A percentile compares a stretch with the other conserved stretches of the same genome.
phyloP scores from a whole-genome alignment of 2,329 filamentous ascomycete species.

The Sclerotinia subarctica region DNA sequence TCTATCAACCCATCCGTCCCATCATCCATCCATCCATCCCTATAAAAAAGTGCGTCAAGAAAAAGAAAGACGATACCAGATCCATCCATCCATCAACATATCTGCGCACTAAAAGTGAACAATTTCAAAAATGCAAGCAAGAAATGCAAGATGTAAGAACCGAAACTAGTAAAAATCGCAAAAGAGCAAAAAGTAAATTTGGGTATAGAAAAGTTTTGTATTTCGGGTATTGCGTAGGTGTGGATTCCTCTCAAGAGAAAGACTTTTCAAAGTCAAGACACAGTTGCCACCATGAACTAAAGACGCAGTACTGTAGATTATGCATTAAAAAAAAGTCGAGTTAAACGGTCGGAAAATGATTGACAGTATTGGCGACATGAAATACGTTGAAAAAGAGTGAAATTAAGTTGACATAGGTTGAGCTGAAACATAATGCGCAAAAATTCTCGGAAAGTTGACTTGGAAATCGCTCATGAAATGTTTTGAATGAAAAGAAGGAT shows the following conservation, averaged over 20 bases:
- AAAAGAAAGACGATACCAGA: conserved; percentile 14
- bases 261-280: conserved; percentile 1
- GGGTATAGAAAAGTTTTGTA: conserved; percentile 16
- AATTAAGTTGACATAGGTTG: neutral
- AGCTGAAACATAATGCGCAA: conserved; percentile 7
- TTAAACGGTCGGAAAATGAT: conserved; percentile 13
- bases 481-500: neutral
- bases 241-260: conserved; percentile 1
- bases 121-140: neutral
- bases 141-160: conserved; percentile 9
- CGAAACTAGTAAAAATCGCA: neutral
- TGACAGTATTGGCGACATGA: neutral
- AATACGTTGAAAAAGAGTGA: neutral
- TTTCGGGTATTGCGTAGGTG: conserved; percentile 5
- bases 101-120: neutral
- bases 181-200: neutral
- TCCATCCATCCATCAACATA: conserved; percentile 17
- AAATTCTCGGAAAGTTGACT: neutral
- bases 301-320: neutral
- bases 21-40: conserved; percentile 8
- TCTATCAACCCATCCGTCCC: neutral
- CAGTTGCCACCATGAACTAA: neutral
- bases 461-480: neutral
- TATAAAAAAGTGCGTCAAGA: conserved; percentile 8
- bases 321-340: conserved; percentile 8